These are phyloP conservation scores for Salix purpurea DNA, from an alignment of 345 rosid genomes.

Conservation along the genomic window DNA sequence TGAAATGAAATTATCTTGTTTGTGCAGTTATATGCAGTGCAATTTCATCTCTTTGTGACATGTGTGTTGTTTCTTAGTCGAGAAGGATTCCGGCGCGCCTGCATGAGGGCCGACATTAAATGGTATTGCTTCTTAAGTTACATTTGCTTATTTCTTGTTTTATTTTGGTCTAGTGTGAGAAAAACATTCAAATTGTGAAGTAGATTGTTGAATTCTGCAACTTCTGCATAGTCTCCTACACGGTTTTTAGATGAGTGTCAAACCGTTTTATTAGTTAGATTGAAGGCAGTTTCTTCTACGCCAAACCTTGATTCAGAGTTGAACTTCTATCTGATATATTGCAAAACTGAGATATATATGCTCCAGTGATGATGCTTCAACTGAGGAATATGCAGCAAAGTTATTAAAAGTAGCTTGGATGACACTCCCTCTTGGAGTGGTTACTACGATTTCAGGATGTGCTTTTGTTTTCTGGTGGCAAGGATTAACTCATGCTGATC, in stretches of 20 bases:
- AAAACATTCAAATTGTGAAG: not conserved
- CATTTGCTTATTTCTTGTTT: not conserved
- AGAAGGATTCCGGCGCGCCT: conserved; percentile 90
- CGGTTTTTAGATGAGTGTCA: not conserved
- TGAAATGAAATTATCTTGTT: not conserved
- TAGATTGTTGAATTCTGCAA: not conserved
- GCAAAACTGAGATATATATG: conserved; percentile 12
- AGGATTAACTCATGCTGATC: conserved; percentile 50
- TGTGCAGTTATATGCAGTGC: conserved; percentile 77
- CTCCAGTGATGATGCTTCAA: conserved; percentile 49
- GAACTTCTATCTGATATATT: conserved; percentile 5
- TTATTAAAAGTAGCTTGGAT: conserved; percentile 82
- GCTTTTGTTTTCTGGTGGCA: conserved; percentile 81
- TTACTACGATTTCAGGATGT: conserved; percentile 48
- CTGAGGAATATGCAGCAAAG: conserved; percentile 37
- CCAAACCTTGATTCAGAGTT: not conserved
- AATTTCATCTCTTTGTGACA: conserved; percentile 88
- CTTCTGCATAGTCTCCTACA: not conserved
- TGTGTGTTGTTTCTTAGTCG: conserved; percentile 87
- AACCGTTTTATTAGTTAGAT: not conserved
- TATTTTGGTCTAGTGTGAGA: not conserved
- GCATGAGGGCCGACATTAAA: conserved; percentile 75
- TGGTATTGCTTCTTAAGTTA: conserved; percentile 30
- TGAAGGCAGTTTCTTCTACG: not conserved
- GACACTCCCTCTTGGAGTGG: conserved; percentile 63